Evolutionary conservation across 2,329 filamentous ascomycete species (phyloP).

Genomic region (Teratosphaeria pseudoeucalypti): DNA sequence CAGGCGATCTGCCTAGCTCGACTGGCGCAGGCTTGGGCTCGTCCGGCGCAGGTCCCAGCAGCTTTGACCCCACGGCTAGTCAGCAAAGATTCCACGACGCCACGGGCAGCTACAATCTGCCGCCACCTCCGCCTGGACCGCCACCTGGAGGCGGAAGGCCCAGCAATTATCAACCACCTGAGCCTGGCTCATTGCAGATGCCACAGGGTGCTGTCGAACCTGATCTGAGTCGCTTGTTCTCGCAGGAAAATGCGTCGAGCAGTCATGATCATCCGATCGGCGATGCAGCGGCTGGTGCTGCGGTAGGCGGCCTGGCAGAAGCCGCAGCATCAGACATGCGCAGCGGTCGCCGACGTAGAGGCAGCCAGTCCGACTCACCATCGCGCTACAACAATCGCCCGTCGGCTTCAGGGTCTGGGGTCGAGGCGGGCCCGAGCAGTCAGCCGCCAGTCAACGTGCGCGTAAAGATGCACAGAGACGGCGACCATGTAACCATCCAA

Average conservation of each 20-base stretch:
- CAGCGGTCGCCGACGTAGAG: constrained; percentile 5
- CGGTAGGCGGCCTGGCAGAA: constrained; percentile 12
- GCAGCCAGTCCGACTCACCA: constrained; percentile 18
- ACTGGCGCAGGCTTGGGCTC: neutral
- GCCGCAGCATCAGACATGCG: constrained; percentile 14
- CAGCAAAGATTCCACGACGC: constrained; percentile 2
- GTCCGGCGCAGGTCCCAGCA: constrained; percentile 3
- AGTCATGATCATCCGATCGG: constrained; percentile 1
- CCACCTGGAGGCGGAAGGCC: constrained; percentile 17
- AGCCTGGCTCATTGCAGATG: constrained; percentile 22
- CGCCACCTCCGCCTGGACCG: constrained; percentile 18
- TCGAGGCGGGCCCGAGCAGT: constrained; percentile 14
- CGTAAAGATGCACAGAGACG: constrained; percentile 55
- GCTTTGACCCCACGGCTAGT: constrained; percentile 2
- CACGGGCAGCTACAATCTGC: constrained; percentile 5
- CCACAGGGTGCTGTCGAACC: constrained; percentile 32
- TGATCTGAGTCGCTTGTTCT: constrained; percentile 24
- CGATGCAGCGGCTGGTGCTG: constrained; percentile 7
- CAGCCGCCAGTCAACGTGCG: constrained; percentile 53
- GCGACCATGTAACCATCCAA: constrained; percentile 52
- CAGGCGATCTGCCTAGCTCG: constrained; percentile 14
- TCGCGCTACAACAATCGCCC: constrained; percentile 16
- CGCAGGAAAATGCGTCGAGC: constrained; percentile 20
- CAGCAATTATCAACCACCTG: constrained; percentile 12
- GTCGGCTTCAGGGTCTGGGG: constrained; percentile 22